Conservation (phyloP, 345 rosid genomes). For the Punica granatum region DNA sequence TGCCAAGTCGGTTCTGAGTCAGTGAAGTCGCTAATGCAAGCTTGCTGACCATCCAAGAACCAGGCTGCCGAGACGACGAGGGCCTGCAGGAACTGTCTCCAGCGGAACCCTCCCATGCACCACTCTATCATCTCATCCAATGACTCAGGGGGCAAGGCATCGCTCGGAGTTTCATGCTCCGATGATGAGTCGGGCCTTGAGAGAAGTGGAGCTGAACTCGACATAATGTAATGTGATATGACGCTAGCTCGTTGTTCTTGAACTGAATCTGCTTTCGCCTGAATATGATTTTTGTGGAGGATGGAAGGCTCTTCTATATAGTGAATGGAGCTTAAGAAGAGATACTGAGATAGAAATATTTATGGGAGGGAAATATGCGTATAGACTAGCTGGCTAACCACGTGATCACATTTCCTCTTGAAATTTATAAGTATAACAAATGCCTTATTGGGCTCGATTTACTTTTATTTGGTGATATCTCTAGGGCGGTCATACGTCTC, state of each 20-base stretch:
- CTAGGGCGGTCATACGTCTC: too few relatives aligned
- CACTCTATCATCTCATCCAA: conserved; percentile 12
- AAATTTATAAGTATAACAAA: too few relatives aligned
- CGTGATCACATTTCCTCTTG: too few relatives aligned
- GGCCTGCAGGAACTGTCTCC: conserved; percentile 16
- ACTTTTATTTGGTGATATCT: too few relatives aligned
- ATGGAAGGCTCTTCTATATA: not conserved
- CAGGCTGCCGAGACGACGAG: conserved; percentile 14
- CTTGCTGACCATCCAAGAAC: conserved; percentile 19
- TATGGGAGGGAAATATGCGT: too few relatives aligned
- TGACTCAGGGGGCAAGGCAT: not conserved
- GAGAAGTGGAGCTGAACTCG: conserved; percentile 12
- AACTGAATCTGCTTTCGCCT: not conserved
- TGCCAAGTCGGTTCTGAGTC: conserved; percentile 17
- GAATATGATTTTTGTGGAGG: not conserved
- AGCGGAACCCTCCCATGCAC: conserved; percentile 6
- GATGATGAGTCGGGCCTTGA: not conserved
- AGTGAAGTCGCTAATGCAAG: conserved; percentile 15
- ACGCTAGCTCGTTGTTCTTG: not conserved
- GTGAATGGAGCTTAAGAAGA: not conserved
- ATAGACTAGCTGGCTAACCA: too few relatives aligned
- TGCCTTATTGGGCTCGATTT: too few relatives aligned
- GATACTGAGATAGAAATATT: too few relatives aligned
- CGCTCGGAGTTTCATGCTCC: not conserved
- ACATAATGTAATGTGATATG: conserved; percentile 1